Conservation (phyloP, 2,329 filamentous ascomycete species). For the Beauveria sp. region DNA sequence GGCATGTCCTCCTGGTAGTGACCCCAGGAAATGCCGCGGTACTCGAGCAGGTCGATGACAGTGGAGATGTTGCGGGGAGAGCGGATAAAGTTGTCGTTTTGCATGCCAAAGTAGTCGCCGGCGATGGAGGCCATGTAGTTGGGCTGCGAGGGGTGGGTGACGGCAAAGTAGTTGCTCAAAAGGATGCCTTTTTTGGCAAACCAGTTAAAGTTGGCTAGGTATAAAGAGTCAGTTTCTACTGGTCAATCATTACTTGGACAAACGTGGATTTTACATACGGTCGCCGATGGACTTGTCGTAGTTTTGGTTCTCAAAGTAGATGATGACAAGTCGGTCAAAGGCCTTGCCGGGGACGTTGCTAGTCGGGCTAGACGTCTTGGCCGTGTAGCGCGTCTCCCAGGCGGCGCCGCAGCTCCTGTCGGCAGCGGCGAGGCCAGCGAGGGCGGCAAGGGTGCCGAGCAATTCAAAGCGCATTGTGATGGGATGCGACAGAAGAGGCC, state of each 20-base stretch:
- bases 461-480: constrained; percentile 6
- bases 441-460: constrained; percentile 18
- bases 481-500: neutral
- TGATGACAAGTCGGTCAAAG: constrained; percentile 64
- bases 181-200: constrained; percentile 25
- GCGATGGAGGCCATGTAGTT: constrained; percentile 65
- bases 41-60: constrained; percentile 61
- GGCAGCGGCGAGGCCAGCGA: constrained; percentile 20
- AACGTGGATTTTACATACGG: constrained; percentile 37
- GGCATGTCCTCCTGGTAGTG: constrained; percentile 75
- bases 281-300: constrained; percentile 58
- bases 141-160: constrained; percentile 67
- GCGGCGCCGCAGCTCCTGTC: constrained; percentile 13
- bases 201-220: constrained; percentile 20
- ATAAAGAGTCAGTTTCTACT: neutral
- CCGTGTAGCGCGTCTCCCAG: constrained; percentile 41
- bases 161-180: constrained; percentile 39
- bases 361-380: constrained; percentile 51
- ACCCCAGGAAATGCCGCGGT: constrained; percentile 57
- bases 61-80: constrained; percentile 55
- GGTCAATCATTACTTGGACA: neutral
- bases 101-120: constrained; percentile 67
- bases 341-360: constrained; percentile 61
- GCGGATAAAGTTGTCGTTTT: constrained; percentile 57
- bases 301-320: constrained; percentile 74